Evolutionary conservation across 352 stramenopile genomes (phyloP).

Genomic region (Phytophthora gonapodyides): DNA sequence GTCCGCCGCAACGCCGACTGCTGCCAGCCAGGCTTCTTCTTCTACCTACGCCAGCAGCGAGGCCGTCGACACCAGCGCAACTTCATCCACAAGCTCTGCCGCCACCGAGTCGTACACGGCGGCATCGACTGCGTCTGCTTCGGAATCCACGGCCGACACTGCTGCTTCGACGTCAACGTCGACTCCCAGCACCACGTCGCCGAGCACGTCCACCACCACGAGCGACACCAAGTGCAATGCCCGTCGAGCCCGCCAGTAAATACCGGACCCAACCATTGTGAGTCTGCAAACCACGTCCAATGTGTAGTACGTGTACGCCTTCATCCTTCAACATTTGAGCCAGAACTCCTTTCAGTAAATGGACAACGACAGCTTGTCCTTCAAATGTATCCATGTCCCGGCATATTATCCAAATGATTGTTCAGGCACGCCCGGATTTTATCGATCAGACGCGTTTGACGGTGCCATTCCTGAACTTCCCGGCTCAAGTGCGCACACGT

Average conservation of each 20-base stretch:
- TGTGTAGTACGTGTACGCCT: too few species aligned
- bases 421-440: too few species aligned
- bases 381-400: too few species aligned
- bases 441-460: too few species aligned
- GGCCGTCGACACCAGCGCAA: neutral
- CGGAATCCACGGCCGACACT: neutral
- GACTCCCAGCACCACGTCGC: neutral
- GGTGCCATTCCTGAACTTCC: conserved; percentile 19
- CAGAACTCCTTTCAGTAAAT: too few species aligned
- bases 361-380: too few species aligned
- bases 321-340: too few species aligned
- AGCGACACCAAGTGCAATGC: conserved; percentile 6
- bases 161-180: too few species aligned
- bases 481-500: conserved; percentile 14
- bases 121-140: neutral
- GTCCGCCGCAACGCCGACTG: neutral
- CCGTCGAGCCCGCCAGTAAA: conserved; percentile 5
- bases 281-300: neutral
- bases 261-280: neutral
- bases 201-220: conserved; percentile 3
- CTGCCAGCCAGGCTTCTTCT: neutral
- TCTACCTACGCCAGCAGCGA: conserved; percentile 1
- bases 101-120: neutral
- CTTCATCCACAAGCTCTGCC: neutral
- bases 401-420: too few species aligned